Base-by-base conservation (phyloP, 805 yeast genomes). In the Millerozyma miso region DNA sequence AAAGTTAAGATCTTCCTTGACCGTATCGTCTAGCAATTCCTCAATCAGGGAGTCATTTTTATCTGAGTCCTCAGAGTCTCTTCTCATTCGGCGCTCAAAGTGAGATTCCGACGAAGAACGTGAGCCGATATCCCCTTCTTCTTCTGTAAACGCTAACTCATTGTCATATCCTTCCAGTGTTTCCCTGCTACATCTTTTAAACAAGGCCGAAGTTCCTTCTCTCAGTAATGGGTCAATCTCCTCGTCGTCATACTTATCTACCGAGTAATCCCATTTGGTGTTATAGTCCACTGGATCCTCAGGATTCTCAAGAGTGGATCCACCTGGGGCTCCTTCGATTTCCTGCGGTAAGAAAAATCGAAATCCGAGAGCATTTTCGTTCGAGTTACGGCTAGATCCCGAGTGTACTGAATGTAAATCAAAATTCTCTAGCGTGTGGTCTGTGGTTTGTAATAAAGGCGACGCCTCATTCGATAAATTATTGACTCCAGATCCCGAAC, bases 241-340 rank as follows among this genome's bases (percentile, higher is more conserved):
- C 8, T 47, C 48, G 3, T 61, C 58, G 47, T 62, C 60, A 49
- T 53, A 54, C 59, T 72, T 52, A 42, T 77, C 83, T 29, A 77
- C 79, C 31, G 78, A 75, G 20, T 77, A 71, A 48, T 85, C 89
- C 85, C 93, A 85, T 51, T 79, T 73, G 5, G 87, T 81, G 55
- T 85, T 83, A 54, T 81, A 85, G 56, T 85, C 93, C 17, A 85
- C 77, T 0, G 77, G 74, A 26, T 74, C 70, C 26, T 63, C 68
- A 1, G 75, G 71, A 51, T 78, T 75, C 47, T 81, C 86, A 51
- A 83, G 58, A 2, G 91, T 83, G 1, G 97, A 86, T 1, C 91
- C 75, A 37, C 97, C 97, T 41, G 86, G 93, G 0, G 98, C 97
- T 39, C 76, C 71, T 54, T 85, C 90, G 37, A 91, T 83, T 51